Evolutionary conservation across 768 basidiomycete genomes (phyloP).

Genomic region (Clitopilus hobsonii): DNA sequence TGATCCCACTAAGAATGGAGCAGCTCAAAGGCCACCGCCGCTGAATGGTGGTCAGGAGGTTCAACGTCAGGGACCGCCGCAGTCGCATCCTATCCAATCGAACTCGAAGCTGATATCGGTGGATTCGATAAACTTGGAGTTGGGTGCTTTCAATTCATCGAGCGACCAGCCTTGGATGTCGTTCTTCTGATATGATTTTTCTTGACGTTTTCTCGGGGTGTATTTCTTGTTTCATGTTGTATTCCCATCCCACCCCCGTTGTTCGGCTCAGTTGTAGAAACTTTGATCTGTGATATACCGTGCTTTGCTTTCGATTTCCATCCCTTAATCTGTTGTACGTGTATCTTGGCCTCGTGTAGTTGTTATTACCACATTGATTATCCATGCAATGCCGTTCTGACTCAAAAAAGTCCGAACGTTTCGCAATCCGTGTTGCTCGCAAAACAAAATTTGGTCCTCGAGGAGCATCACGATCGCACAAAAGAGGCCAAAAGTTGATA

Average conservation of each 20-base stretch:
- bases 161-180: constrained; percentile 43
- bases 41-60: too few relatives aligned
- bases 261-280: neutral
- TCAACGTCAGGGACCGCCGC: neutral
- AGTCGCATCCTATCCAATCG: constrained; percentile 18
- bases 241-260: neutral
- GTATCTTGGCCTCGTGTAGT: neutral
- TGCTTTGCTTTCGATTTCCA: neutral
- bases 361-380: too few relatives aligned
- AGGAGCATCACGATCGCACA: neutral
- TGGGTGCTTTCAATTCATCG: constrained; percentile 38
- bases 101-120: constrained; percentile 37
- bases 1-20: constrained; percentile 24
- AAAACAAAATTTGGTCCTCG: neutral
- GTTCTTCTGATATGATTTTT: constrained; percentile 30
- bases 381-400: neutral
- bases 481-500: neutral
- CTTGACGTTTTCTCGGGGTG: neutral
- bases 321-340: neutral
- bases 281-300: too few relatives aligned
- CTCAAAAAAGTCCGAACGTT: neutral
- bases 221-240: neutral
- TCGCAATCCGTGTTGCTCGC: neutral
- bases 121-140: constrained; percentile 44
- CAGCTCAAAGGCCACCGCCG: constrained; percentile 11